phyloP scores from a whole-genome alignment of 331 rosid species.

The Erythrophleum ivorense region DNA sequence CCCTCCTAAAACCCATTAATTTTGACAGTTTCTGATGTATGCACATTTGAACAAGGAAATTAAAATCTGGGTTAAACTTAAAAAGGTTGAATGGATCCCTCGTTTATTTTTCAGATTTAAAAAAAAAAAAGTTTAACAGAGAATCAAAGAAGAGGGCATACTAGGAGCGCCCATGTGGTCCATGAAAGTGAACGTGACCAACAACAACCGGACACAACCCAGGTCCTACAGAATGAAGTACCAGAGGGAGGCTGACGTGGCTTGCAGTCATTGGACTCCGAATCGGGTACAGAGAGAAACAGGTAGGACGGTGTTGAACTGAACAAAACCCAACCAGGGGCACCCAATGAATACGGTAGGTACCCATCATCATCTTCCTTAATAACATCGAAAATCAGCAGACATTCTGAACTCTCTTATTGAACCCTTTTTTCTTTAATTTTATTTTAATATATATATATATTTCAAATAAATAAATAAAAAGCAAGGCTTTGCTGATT shows the following conservation, averaged over 20 bases:
- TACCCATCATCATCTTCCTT: constrained; percentile 32
- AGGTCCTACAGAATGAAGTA: background rate
- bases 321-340: constrained; percentile 18
- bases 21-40: background rate
- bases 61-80: background rate
- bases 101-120: background rate
- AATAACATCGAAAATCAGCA: constrained; percentile 30
- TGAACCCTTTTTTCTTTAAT: background rate
- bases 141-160: background rate
- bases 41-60: background rate
- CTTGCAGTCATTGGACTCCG: background rate
- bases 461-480: too few species aligned
- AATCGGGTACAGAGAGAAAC: background rate
- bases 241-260: constrained; percentile 30
- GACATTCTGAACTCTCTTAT: constrained; percentile 6
- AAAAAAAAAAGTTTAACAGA: background rate
- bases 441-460: background rate
- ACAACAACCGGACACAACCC: background rate
- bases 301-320: background rate
- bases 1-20: background rate
- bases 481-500: background rate
- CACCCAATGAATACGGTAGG: background rate
- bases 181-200: background rate
- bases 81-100: background rate
- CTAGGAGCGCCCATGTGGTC: background rate